Percentiles rank a stretch among this genome's conserved stretches.
phyloP scores from a whole-genome alignment of 129 eudicot genomes.

The Flaveria trinervia region DNA sequence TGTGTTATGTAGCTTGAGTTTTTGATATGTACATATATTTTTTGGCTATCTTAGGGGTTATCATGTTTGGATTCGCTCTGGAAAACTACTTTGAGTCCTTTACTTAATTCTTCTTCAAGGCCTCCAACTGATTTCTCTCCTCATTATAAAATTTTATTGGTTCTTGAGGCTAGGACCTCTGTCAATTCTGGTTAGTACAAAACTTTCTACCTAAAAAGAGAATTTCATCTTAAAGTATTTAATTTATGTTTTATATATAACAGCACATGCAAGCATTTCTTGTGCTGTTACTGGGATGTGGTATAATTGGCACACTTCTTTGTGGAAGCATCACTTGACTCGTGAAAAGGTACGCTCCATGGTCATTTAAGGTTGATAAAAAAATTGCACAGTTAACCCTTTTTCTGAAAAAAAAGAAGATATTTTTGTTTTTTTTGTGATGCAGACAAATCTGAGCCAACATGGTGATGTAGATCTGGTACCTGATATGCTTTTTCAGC shows the following conservation, averaged over 20 bases:
- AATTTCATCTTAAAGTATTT: conserved; percentile 13
- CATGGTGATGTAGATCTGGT: conserved; percentile 40
- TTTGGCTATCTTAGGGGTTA: conserved; percentile 52
- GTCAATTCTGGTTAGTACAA: conserved; percentile 50
- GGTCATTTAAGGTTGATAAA: conserved; percentile 8
- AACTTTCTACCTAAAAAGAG: conserved; percentile 3
- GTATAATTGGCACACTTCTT: conserved; percentile 86
- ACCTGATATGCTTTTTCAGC: conserved; percentile 73
- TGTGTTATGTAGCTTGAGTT: background rate
- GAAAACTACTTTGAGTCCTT: conserved; percentile 46
- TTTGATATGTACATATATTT: background rate
- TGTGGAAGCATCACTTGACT: conserved; percentile 57
- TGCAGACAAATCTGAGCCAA: conserved; percentile 44
- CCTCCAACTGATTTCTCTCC: conserved; percentile 81
- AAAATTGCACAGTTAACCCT: background rate
- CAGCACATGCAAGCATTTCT: conserved; percentile 54
- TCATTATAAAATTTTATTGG: conserved; percentile 68
- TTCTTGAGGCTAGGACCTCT: conserved; percentile 66
- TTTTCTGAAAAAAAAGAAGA: background rate
- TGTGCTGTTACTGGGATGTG: conserved; percentile 77
- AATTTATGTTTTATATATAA: conserved; percentile 13
- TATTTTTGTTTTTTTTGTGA: background rate
- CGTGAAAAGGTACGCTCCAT: conserved; percentile 48
- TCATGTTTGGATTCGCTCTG: conserved; percentile 38
- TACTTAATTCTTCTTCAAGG: conserved; percentile 67